These are phyloP conservation scores for Phialemoniopsis sp. DNA, from an alignment of 2,329 filamentous ascomycete species.

Conservation along the genomic window DNA sequence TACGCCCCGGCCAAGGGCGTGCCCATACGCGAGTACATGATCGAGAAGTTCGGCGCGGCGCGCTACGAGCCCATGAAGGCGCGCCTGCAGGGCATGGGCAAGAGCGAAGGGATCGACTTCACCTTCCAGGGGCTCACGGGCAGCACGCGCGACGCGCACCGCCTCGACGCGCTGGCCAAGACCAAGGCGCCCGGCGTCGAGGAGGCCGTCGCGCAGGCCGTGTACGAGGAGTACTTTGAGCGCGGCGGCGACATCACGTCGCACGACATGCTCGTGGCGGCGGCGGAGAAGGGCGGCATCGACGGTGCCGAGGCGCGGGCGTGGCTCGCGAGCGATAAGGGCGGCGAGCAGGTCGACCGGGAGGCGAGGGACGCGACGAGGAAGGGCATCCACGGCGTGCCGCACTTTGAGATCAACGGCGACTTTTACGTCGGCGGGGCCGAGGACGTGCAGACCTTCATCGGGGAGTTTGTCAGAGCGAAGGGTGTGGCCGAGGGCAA, in stretches of 20 bases:
- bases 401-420: slow-evolving; percentile 70
- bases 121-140: slow-evolving; percentile 67
- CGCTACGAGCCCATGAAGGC: slow-evolving; percentile 25
- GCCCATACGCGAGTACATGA: slow-evolving; percentile 43
- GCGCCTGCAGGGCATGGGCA: slow-evolving; percentile 50
- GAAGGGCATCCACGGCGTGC: slow-evolving; percentile 61
- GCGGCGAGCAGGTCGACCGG: slow-evolving; percentile 52
- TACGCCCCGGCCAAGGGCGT: slow-evolving; percentile 43
- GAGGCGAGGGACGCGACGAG: slow-evolving; percentile 49
- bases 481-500: slow-evolving; percentile 21
- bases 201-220: slow-evolving; percentile 26
- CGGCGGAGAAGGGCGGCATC: slow-evolving; percentile 51
- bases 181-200: slow-evolving; percentile 29
- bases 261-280: slow-evolving; percentile 43
- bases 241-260: slow-evolving; percentile 60
- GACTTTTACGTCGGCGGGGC: slow-evolving; percentile 66
- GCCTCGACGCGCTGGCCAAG: slow-evolving; percentile 67
- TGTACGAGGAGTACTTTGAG: slow-evolving; percentile 49
- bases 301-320: slow-evolving; percentile 44
- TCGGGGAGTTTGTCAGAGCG: slow-evolving; percentile 58
- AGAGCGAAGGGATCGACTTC: slow-evolving; percentile 68
- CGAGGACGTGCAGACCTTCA: slow-evolving; percentile 64
- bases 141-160: slow-evolving; percentile 75
- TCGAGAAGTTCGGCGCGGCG: slow-evolving; percentile 59
- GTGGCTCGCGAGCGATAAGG: slow-evolving; percentile 50